A percentile compares a stretch with the other conserved stretches of the same genome.
Conservation (phyloP, 495 filamentous ascomycete species). For the Usnea hakonensis region DNA sequence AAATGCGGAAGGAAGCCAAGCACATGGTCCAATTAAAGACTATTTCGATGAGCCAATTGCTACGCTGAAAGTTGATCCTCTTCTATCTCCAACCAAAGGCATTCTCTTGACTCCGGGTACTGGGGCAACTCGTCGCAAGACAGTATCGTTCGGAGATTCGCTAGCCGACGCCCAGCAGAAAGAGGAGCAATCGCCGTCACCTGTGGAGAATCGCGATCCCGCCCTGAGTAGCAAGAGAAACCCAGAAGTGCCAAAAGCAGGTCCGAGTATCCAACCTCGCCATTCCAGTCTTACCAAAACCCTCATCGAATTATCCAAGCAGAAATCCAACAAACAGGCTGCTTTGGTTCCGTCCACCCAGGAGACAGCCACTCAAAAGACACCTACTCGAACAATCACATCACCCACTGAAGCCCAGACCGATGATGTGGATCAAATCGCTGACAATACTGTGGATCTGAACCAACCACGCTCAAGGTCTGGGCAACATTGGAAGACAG, state of each 20-base stretch:
- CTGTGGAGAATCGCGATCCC: slow-evolving; percentile 25
- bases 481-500: slow-evolving; percentile 87
- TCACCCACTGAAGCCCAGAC: slow-evolving; percentile 10
- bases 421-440: slow-evolving; percentile 25
- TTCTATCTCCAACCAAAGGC: slow-evolving; percentile 60
- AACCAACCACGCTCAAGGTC: slow-evolving; percentile 75
- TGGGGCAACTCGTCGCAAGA: slow-evolving; percentile 68
- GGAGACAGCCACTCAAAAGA: neutral
- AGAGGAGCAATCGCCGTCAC: slow-evolving; percentile 19
- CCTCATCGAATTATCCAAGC: slow-evolving; percentile 22
- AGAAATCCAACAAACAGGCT: neutral
- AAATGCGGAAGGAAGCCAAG: neutral
- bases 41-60: neutral
- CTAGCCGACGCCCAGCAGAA: slow-evolving; percentile 25
- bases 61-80: slow-evolving; percentile 24
- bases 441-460: slow-evolving; percentile 67
- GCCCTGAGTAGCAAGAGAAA: slow-evolving; percentile 16
- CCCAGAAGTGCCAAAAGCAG: slow-evolving; percentile 24
- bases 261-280: slow-evolving; percentile 20
- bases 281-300: slow-evolving; percentile 26
- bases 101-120: slow-evolving; percentile 90
- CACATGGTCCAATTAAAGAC: slow-evolving; percentile 21
- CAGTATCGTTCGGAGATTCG: slow-evolving; percentile 74
- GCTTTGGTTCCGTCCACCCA: slow-evolving; percentile 4
- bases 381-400: neutral